These are phyloP conservation scores for Exophiala sp. DNA, from an alignment of 2,329 filamentous ascomycete genomes.

Conservation along the genomic window DNA sequence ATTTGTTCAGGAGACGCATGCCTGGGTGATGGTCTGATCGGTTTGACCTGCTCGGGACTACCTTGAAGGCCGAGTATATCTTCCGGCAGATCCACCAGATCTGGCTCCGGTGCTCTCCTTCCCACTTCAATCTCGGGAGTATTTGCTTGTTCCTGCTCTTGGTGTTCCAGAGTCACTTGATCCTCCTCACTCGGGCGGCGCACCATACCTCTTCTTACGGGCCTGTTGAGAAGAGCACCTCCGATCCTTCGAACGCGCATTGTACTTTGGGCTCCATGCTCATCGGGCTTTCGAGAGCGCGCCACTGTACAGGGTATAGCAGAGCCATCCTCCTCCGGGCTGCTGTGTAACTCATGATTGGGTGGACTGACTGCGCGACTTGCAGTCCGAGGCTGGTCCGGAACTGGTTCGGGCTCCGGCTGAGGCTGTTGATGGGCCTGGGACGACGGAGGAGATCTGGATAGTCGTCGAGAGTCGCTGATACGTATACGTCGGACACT, in stretches of 20 bases:
- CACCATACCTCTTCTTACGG: slow-evolving; percentile 68
- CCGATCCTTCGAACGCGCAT: slow-evolving; percentile 74
- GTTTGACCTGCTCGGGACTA: slow-evolving; percentile 28
- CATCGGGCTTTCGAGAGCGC: slow-evolving; percentile 55
- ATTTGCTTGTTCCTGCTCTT: slow-evolving; percentile 17
- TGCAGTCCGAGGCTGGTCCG: slow-evolving; percentile 24
- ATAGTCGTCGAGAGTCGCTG: slow-evolving; percentile 39
- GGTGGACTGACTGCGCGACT: slow-evolving; percentile 33
- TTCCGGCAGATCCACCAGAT: slow-evolving; percentile 30
- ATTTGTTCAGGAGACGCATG: slow-evolving; percentile 12
- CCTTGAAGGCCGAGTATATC: slow-evolving; percentile 21
- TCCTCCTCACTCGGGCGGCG: slow-evolving; percentile 64
- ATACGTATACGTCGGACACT: slow-evolving; percentile 42
- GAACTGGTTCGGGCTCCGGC: not conserved
- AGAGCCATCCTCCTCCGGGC: slow-evolving; percentile 26
- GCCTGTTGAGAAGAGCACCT: slow-evolving; percentile 75
- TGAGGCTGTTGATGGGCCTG: slow-evolving; percentile 30
- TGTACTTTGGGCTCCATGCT: slow-evolving; percentile 65
- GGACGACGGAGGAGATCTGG: slow-evolving; percentile 39
- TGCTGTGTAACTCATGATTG: slow-evolving; percentile 32
- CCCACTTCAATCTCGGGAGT: slow-evolving; percentile 30
- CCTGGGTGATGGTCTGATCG: slow-evolving; percentile 16
- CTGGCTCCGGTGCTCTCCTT: slow-evolving; percentile 30
- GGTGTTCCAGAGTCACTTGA: slow-evolving; percentile 37
- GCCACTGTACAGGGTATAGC: slow-evolving; percentile 37